phyloP scores from a whole-genome alignment of 2,329 filamentous ascomycete genomes.

The Bipolaris oryzae region DNA sequence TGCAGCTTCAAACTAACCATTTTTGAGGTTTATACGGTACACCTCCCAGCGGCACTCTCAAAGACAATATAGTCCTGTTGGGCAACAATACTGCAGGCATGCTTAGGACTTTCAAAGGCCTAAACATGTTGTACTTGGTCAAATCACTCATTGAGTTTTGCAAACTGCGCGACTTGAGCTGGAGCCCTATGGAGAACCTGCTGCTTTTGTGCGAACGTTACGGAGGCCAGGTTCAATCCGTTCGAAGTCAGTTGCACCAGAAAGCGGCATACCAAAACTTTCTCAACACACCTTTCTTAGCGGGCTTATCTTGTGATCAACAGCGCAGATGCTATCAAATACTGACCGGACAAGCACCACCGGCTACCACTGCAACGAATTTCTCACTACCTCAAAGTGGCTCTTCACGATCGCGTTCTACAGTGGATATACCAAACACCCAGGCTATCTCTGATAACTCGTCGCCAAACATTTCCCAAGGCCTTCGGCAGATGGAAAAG shows the following conservation, averaged over 20 bases:
- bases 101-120: slow-evolving; percentile 32
- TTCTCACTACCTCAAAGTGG: slow-evolving; percentile 19
- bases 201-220: slow-evolving; percentile 38
- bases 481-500: slow-evolving; percentile 20
- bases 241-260: slow-evolving; percentile 32
- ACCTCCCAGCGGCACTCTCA: slow-evolving; percentile 32
- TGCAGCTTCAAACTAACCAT: slow-evolving; percentile 10
- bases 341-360: slow-evolving; percentile 34
- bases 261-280: slow-evolving; percentile 36
- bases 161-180: slow-evolving; percentile 30
- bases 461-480: slow-evolving; percentile 14
- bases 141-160: slow-evolving; percentile 35
- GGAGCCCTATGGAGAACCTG: slow-evolving; percentile 40
- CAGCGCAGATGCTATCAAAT: slow-evolving; percentile 36
- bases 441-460: slow-evolving; percentile 18
- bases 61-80: slow-evolving; percentile 35
- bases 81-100: slow-evolving; percentile 32
- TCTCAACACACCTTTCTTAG: slow-evolving; percentile 36
- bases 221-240: slow-evolving; percentile 28
- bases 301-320: slow-evolving; percentile 25
- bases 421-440: slow-evolving; percentile 13
- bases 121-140: slow-evolving; percentile 40
- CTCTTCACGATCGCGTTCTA: slow-evolving; percentile 18
- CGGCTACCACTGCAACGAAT: slow-evolving; percentile 30
- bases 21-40: slow-evolving; percentile 34